Conservation (phyloP, 1,284 basidiomycete genomes). For the Boletus coffeatus region DNA sequence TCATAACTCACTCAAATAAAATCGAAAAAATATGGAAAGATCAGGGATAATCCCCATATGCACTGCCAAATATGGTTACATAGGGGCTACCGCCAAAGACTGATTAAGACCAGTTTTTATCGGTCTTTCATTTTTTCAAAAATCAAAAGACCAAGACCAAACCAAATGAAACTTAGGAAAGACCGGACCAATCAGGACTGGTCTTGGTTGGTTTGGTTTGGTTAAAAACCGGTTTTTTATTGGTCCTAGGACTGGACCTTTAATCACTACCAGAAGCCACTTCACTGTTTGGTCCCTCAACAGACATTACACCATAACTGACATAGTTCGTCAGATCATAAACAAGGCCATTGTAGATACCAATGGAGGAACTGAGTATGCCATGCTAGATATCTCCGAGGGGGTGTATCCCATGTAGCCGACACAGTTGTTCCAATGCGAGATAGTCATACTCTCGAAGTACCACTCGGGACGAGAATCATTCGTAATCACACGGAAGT, state of each 20-base stretch:
- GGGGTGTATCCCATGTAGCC: slow-evolving; percentile 90
- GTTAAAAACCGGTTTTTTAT: too few species aligned
- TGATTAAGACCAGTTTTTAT: too few species aligned
- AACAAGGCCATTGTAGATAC: slow-evolving; percentile 77
- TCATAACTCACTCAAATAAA: too few species aligned
- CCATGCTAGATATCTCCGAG: slow-evolving; percentile 72
- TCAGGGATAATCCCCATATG: too few species aligned
- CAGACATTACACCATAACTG: slow-evolving; percentile 44
- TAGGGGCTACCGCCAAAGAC: too few species aligned
- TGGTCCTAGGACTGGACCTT: slow-evolving; percentile 18
- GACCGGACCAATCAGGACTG: too few species aligned
- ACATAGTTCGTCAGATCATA: slow-evolving; percentile 90
- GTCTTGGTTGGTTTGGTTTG: too few species aligned
- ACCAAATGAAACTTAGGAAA: not conserved
- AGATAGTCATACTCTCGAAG: slow-evolving; percentile 83
- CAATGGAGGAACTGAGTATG: slow-evolving; percentile 63
- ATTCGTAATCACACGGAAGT: slow-evolving; percentile 85
- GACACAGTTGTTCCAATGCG: slow-evolving; percentile 84
- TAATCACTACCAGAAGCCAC: slow-evolving; percentile 39
- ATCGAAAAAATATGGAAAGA: too few species aligned
- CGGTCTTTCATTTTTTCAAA: too few species aligned
- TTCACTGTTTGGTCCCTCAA: slow-evolving; percentile 55
- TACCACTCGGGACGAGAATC: slow-evolving; percentile 94
- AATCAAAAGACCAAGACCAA: too few species aligned
- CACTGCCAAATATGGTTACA: too few species aligned